Percentiles rank a stretch among this genome's conserved stretches.
These are phyloP conservation scores for Cladosporium sphaerospermum DNA, from an alignment of 2,329 filamentous ascomycete genomes.

Conservation along the genomic window DNA sequence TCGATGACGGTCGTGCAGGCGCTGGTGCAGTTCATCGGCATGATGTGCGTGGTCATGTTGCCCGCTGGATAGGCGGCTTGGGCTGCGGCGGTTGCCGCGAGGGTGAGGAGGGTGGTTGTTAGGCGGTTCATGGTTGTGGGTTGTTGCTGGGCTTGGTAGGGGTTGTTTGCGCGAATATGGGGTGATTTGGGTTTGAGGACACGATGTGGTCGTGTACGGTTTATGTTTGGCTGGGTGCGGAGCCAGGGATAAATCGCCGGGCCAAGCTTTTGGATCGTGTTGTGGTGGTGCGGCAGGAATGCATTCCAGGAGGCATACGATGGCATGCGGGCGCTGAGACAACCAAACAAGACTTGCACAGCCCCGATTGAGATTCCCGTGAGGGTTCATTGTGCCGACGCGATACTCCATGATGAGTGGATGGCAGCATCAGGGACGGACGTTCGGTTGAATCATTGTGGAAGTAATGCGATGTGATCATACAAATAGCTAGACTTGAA, in stretches of 20 bases:
- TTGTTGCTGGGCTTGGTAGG: background rate
- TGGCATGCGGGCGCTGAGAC: background rate
- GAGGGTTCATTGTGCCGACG: no score
- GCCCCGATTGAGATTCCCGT: no score
- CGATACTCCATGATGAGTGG: no score
- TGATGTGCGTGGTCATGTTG: background rate
- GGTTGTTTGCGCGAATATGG: background rate
- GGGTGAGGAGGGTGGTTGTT: background rate
- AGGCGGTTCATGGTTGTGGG: background rate
- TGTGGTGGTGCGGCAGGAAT: background rate
- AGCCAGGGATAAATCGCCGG: background rate
- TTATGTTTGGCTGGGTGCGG: background rate
- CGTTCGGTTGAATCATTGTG: no score
- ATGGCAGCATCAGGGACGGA: no score
- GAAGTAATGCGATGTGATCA: no score
- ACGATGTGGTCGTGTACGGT: background rate
- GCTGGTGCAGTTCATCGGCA: constrained; percentile 3
- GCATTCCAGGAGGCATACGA: background rate
- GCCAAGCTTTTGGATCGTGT: background rate
- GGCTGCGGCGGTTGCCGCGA: background rate
- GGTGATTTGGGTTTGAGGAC: background rate
- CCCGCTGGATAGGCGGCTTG: background rate
- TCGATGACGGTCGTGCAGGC: constrained; percentile 1
- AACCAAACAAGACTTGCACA: no score
- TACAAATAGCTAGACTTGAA: no score